phyloP scores from a whole-genome alignment of 2,329 filamentous ascomycete genomes.

The Aureobasidium pullulans region DNA sequence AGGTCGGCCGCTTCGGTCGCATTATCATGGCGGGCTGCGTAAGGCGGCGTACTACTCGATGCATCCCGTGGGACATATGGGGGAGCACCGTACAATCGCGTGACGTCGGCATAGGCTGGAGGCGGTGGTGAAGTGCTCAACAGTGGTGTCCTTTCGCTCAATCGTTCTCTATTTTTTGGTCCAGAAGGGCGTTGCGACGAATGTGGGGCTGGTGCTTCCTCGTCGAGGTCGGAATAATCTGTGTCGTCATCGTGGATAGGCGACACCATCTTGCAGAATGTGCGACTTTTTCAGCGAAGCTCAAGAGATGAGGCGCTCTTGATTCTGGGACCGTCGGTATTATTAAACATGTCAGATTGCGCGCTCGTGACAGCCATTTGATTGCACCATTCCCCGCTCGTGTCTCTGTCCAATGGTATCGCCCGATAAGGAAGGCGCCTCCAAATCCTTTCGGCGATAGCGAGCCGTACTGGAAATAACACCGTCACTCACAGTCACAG shows the following conservation, averaged over 20 bases:
- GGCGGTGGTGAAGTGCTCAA: constrained; percentile 10
- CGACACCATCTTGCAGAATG: background rate
- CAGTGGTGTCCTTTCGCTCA: constrained; percentile 12
- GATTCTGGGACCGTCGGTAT: background rate
- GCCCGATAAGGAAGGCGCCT: background rate
- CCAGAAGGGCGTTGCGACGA: background rate
- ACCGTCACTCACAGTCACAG: background rate
- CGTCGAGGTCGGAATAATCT: constrained; percentile 10
- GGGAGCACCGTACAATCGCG: background rate
- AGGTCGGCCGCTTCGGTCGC: background rate
- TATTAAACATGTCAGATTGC: constrained; percentile 2
- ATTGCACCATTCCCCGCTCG: constrained; percentile 5
- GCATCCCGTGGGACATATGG: background rate
- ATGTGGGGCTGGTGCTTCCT: background rate
- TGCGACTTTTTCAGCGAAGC: background rate
- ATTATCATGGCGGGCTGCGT: background rate
- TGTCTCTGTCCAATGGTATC: background rate
- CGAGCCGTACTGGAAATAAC: background rate
- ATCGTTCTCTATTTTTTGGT: background rate
- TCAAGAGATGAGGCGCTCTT: background rate
- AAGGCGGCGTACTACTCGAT: background rate
- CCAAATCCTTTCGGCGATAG: constrained; percentile 2
- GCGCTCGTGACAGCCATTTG: constrained; percentile 7
- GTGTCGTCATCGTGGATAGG: constrained; percentile 9
- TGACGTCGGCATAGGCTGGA: constrained; percentile 13